Conservation (phyloP, 306 rosid species). For the Parietaria judaica region DNA sequence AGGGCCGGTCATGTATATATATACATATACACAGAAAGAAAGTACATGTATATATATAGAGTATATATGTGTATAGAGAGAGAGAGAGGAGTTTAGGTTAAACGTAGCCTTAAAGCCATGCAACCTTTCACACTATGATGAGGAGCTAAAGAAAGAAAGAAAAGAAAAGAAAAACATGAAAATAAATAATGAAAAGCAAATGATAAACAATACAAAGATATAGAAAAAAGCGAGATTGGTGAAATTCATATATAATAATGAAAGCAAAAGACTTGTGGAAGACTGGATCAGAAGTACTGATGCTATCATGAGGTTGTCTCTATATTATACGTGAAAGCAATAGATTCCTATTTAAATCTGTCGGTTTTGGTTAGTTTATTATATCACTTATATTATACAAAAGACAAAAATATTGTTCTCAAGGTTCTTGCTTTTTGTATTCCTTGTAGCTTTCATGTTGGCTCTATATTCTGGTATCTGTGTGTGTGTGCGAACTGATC, state of each 20-base stretch:
- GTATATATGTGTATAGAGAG: not conserved
- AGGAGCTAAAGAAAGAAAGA: conserved; percentile 10
- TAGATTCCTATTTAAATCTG: conserved; percentile 39
- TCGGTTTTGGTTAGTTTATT: conserved; percentile 17
- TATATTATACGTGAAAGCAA: conserved; percentile 17
- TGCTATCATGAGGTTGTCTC: not conserved
- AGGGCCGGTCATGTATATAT: no score
- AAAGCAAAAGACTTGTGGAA: conserved; percentile 15
- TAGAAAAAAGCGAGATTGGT: conserved; percentile 19
- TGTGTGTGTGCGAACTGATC: not conserved
- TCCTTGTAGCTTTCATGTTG: conserved; percentile 48
- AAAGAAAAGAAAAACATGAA: not conserved
- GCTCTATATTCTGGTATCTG: conserved; percentile 18
- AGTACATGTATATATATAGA: not conserved
- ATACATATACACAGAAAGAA: not conserved
- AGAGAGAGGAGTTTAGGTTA: conserved; percentile 6
- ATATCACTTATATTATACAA: conserved; percentile 19
- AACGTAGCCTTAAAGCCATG: conserved; percentile 56
- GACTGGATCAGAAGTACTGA: conserved; percentile 9
- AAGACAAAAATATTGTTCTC: conserved; percentile 54
- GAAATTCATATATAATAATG: not conserved
- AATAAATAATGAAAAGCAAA: not conserved
- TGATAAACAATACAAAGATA: conserved; percentile 30
- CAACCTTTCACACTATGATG: conserved; percentile 67
- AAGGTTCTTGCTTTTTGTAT: conserved; percentile 32